Evolutionary conservation across 2,329 filamentous ascomycete species (phyloP), one percentile per base, ranked within the genome.

Genomic region (Plectosphaerella plurivora): DNA sequence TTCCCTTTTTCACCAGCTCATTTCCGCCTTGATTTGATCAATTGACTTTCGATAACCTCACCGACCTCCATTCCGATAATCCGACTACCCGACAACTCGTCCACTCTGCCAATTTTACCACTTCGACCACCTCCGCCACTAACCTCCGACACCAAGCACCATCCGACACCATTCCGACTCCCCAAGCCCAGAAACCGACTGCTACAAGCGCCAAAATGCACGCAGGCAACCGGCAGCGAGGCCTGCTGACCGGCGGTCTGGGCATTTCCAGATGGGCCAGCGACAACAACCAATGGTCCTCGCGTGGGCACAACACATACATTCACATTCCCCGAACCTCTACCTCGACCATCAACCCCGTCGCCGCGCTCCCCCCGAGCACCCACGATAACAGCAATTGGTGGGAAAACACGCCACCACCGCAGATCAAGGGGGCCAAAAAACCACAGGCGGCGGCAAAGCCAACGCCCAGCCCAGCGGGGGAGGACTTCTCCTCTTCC

Each of bases 401-500:
- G 48, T 50, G 48, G 48, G 48, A 50, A 10, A 15, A 46, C 8
- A 50, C 48, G 5, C 48, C 49, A 5, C 9, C 45, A 14, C 35
- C 47, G 15, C 11, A 2, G 16, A 25, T 25, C 25, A 53, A 7
- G n/a, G 35, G 28, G 18, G 35, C 12, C 12, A 39, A 15, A 12
- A 18, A 24, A 33, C n/a, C 36, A 15, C 16, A 49, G n/a, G 11
- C 33, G 11, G 11, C 24, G 15, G 12, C 16, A 7, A 4, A 18
- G 2, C 41, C 36, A 12, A 36, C 33, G 18, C 49, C 42, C 28
- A 24, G 36, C 9, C 20, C 47, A 6, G 20, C 10, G 33, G 22
- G 28, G 39, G 54, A 52, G 48, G 51, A 60, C 5, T 39, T 42
- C 37, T 46, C 56, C 58, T n/a, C 61, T 60, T 11, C 55, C 49